Evolutionary conservation across 2,329 filamentous ascomycete species (phyloP), one percentile per base, ranked within the genome.

Genomic region (Fusarium euwallaceae): DNA sequence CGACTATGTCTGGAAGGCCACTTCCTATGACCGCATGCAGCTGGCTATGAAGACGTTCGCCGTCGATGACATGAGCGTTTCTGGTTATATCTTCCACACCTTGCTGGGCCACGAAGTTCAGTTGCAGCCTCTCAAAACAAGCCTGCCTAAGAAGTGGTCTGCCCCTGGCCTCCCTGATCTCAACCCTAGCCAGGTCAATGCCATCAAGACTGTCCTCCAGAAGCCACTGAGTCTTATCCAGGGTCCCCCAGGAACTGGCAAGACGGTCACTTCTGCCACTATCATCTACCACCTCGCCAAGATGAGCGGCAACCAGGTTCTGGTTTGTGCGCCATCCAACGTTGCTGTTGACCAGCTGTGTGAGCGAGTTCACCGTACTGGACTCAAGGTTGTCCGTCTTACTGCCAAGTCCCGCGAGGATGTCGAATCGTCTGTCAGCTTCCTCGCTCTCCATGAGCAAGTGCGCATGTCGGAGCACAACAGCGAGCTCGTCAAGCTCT

Each of bases 1-100:
- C 75, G 97, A 99, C 82, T 99, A 99, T 80, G 97, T 99, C 66
- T 99, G 97, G 97, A 99, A 99, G 83, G 97, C 97, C 16, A 99
- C 97, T 0, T 98, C 96, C 0, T 99, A 99, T 82, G 97, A 99
- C 81, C 95, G 97, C 73, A 99, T 99, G 97, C 97, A 99, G 83
- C 91, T 95, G 76, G 97, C 97, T 64, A 98, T 99, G 96, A 98
- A 98, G 88, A 98, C 95, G 0, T 99, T 99, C 81, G 97, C 97
- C 7, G 92, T 98, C 53, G 96, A 99, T 78, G 97, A 99, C 83
- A 94, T 97, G 93, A 98, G 95, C 80, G 96, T 99, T 51, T 98
- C 97, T 24, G 97, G 97, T 41, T 99, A 98, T 84, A 98, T 99
- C 75, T 99, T 98, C 86, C 97, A 99, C 83, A 97, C 97, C 76